Conservation (phyloP, 768 basidiomycete genomes). For the Sporobolomyces phaffii region DNA sequence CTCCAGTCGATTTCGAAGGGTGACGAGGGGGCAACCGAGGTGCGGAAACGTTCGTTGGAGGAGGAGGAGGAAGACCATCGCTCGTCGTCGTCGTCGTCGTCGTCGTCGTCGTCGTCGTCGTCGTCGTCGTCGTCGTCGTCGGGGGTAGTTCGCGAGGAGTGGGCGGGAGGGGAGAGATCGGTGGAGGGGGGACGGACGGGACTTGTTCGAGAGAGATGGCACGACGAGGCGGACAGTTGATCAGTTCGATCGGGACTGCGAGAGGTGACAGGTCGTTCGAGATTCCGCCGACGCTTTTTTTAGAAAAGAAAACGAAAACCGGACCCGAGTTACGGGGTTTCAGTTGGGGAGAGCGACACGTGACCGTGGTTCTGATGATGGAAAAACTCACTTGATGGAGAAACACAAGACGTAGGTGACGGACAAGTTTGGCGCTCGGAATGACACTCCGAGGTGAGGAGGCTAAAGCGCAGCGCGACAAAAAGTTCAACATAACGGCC, state of each 20-base stretch:
- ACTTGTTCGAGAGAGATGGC: background rate
- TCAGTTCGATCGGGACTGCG: slow-evolving; percentile 24
- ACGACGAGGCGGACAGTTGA: background rate
- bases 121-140: too few relatives aligned
- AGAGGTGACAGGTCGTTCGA: slow-evolving; percentile 8
- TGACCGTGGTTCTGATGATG: too few relatives aligned
- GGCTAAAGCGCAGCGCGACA: too few relatives aligned
- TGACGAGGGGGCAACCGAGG: background rate
- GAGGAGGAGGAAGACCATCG: background rate
- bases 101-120: too few relatives aligned
- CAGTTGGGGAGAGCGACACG: too few relatives aligned
- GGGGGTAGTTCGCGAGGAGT: background rate
- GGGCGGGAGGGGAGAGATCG: background rate
- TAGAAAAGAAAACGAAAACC: too few relatives aligned
- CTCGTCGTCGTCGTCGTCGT: too few relatives aligned
- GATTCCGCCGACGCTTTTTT: background rate
- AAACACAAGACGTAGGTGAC: slow-evolving; percentile 21
- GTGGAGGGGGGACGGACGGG: background rate
- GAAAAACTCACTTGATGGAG: slow-evolving; percentile 10
- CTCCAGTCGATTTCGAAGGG: background rate
- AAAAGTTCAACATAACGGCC: too few relatives aligned
- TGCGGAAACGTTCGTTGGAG: background rate
- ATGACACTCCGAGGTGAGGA: slow-evolving; percentile 1
- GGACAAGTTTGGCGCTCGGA: slow-evolving; percentile 27
- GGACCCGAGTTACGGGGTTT: too few relatives aligned